These are phyloP conservation scores for Colletotrichum liaoningense DNA, from an alignment of 2,329 filamentous ascomycete species.

Conservation along the genomic window DNA sequence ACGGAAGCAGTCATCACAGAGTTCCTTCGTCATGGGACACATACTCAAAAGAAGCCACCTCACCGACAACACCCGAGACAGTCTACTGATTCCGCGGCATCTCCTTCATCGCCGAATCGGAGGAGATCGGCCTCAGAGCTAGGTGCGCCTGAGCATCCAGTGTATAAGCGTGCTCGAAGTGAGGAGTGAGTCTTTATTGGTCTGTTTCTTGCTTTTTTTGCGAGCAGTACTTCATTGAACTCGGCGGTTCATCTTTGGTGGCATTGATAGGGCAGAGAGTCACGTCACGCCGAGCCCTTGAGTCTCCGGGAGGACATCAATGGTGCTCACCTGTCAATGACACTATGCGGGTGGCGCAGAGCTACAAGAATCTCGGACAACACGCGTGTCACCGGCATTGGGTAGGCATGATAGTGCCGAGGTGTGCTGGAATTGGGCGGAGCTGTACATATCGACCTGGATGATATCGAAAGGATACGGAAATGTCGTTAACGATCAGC, in stretches of 20 bases:
- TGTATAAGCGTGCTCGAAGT: slow-evolving; percentile 39
- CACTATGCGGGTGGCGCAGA: background rate
- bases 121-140: slow-evolving; percentile 38
- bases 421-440: too few species aligned
- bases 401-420: background rate
- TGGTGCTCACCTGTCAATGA: background rate
- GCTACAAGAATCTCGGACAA: background rate
- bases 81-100: background rate
- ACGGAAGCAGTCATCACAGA: slow-evolving; percentile 43
- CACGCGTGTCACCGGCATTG: background rate
- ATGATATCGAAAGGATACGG: too few species aligned
- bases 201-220: background rate
- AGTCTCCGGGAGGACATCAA: background rate
- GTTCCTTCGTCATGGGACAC: slow-evolving; percentile 39
- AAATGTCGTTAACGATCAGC: too few species aligned
- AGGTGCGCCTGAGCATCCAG: slow-evolving; percentile 30
- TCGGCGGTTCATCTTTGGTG: background rate
- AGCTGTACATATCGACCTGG: too few species aligned
- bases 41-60: background rate
- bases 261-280: background rate
- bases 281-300: background rate
- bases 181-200: slow-evolving; percentile 20
- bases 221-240: background rate
- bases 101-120: background rate
- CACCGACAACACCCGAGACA: background rate